These are phyloP conservation scores for Diplodia mutila DNA, from an alignment of 2,329 filamentous ascomycete genomes.

Conservation along the genomic window DNA sequence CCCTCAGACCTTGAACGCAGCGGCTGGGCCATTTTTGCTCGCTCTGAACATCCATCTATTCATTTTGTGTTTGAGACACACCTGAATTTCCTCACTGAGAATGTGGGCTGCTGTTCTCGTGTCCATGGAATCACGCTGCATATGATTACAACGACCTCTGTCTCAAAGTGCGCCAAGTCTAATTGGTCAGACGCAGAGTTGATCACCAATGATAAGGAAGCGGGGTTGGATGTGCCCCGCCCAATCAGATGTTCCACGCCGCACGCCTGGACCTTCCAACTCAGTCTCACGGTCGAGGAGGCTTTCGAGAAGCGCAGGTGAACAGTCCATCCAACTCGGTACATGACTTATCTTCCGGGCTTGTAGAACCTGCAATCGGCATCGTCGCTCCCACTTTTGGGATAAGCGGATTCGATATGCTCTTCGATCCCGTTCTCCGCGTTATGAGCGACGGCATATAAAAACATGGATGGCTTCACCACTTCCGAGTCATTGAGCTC, in stretches of 20 bases:
- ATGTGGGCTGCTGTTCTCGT: too few relatives aligned
- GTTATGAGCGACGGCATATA: not conserved
- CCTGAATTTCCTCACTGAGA: too few relatives aligned
- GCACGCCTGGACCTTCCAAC: conserved; percentile 7
- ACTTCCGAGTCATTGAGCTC: too few relatives aligned
- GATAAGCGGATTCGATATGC: not conserved
- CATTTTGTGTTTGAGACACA: too few relatives aligned
- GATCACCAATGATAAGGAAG: conserved; percentile 8
- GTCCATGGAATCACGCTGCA: too few relatives aligned
- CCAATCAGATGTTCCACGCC: not conserved
- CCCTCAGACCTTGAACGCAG: too few relatives aligned
- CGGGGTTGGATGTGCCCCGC: not conserved
- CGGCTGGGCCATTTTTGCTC: too few relatives aligned
- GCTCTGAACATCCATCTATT: too few relatives aligned
- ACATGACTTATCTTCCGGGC: not conserved
- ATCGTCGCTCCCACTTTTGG: not conserved
- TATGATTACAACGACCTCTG: too few relatives aligned
- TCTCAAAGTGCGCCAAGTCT: not conserved
- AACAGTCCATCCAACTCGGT: not conserved
- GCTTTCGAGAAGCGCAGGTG: not conserved
- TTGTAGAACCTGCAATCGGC: not conserved
- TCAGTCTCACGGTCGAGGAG: not conserved
- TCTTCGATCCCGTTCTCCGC: not conserved
- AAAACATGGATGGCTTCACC: too few relatives aligned
- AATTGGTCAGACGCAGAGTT: not conserved